These are phyloP conservation scores for Naematelia aurantialba DNA, from an alignment of 768 basidiomycete genomes.

Conservation along the genomic window DNA sequence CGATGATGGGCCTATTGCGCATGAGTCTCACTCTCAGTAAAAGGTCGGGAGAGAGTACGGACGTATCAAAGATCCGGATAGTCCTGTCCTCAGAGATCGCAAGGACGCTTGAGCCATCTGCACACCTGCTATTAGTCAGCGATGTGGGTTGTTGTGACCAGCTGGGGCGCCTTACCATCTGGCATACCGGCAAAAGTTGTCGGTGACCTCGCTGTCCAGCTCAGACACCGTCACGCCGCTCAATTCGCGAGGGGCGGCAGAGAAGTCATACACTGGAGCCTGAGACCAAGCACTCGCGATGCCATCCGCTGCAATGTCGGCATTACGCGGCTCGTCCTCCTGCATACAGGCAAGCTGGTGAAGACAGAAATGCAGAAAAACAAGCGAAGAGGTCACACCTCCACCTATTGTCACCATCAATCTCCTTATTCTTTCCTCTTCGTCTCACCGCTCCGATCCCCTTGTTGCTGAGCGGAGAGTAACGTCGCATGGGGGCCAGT, in stretches of 20 bases:
- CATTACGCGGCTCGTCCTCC: not conserved
- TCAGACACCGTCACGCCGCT: not conserved
- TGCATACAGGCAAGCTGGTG: not conserved
- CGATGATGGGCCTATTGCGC: not conserved
- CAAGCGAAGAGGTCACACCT: not conserved
- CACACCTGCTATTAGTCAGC: conserved; percentile 61
- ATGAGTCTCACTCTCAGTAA: not conserved
- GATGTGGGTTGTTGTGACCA: too few species aligned
- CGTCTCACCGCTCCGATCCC: not conserved
- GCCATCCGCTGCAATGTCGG: not conserved
- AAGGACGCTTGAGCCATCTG: conserved; percentile 68
- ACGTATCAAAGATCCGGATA: conserved; percentile 61
- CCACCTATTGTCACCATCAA: not conserved
- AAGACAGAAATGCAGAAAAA: not conserved
- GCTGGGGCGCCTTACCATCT: too few species aligned
- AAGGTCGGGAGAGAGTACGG: conserved; percentile 28
- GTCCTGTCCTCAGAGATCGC: conserved; percentile 68
- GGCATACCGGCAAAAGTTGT: conserved; percentile 59
- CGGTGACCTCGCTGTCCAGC: conserved; percentile 13
- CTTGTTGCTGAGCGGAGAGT: not conserved
- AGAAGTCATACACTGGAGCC: conserved; percentile 23
- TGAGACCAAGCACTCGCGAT: conserved; percentile 11
- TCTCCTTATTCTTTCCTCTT: not conserved
- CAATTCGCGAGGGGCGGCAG: conserved; percentile 3
- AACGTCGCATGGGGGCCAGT: too few species aligned